Percentiles rank a stretch among this genome's conserved stretches.
Conservation (phyloP, 2,329 filamentous ascomycete species). For the Trichoderma endophyticum region DNA sequence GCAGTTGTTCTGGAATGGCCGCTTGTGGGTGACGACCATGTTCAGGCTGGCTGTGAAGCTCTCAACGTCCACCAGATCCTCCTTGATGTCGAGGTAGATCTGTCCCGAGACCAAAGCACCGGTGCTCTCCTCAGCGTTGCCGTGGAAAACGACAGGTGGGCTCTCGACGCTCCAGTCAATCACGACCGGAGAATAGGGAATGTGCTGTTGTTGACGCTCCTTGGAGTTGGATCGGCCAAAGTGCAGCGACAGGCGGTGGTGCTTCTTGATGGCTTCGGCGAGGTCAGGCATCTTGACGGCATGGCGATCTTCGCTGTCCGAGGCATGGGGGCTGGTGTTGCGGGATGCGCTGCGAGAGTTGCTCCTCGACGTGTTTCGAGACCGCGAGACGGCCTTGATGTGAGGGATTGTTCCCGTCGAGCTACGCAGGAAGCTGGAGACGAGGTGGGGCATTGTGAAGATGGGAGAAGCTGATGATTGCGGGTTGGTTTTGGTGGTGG, state of each 20-base stretch:
- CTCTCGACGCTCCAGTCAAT: constrained; percentile 71
- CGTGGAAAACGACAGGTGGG: constrained; percentile 81
- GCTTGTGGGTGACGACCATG: constrained; percentile 71
- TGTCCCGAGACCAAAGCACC: constrained; percentile 85
- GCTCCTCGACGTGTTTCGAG: constrained; percentile 32
- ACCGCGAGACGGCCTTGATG: constrained; percentile 40
- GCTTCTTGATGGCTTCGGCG: constrained; percentile 39
- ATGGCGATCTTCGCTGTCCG: constrained; percentile 36
- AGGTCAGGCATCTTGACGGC: constrained; percentile 40
- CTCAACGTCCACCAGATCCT: constrained; percentile 64
- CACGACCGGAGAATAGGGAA: constrained; percentile 33
- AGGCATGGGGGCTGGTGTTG: constrained; percentile 34
- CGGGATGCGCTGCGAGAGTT: constrained; percentile 28
- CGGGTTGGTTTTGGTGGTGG: neutral
- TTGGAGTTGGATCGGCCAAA: constrained; percentile 34
- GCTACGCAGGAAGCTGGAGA: constrained; percentile 55
- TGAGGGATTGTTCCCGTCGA: constrained; percentile 54
- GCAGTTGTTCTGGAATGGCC: constrained; percentile 78
- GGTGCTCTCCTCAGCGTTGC: constrained; percentile 68
- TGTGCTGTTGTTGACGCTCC: constrained; percentile 44
- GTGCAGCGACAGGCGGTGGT: constrained; percentile 42
- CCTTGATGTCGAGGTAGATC: constrained; percentile 68
- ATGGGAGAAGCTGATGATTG: neutral
- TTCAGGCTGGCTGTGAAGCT: constrained; percentile 70
- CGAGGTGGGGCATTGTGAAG: constrained; percentile 53